A percentile compares a stretch with the other conserved stretches of the same genome.
Conservation (phyloP, 148 eudicot species). For the Nyssa sinensis region DNA sequence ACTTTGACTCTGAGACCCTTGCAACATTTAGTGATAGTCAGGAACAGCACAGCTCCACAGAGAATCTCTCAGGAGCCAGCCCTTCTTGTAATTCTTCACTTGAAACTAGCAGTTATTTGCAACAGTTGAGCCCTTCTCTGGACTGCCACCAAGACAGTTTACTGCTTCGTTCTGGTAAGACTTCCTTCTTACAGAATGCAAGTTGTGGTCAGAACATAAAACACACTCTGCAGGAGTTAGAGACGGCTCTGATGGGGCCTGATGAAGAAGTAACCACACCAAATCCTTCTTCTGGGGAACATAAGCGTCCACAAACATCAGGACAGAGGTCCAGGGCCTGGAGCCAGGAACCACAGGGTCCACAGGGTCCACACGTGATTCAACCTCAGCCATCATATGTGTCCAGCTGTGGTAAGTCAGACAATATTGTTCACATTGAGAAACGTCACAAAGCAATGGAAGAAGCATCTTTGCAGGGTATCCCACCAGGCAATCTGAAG, state of each 20-base stretch:
- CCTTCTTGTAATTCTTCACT: slow-evolving; percentile 49
- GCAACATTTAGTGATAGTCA: slow-evolving; percentile 47
- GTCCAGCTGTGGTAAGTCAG: slow-evolving; percentile 27
- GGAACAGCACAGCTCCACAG: slow-evolving; percentile 61
- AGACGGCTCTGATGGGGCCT: slow-evolving; percentile 68
- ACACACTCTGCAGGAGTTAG: slow-evolving; percentile 56
- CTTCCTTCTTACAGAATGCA: slow-evolving; percentile 25
- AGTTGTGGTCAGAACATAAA: slow-evolving; percentile 32
- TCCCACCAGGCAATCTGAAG: slow-evolving; percentile 54
- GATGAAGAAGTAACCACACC: slow-evolving; percentile 39
- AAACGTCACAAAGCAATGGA: slow-evolving; percentile 30
- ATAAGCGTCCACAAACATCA: slow-evolving; percentile 32
- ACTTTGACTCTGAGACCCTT: slow-evolving; percentile 46
- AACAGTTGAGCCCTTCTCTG: slow-evolving; percentile 39
- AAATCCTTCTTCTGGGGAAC: slow-evolving; percentile 35
- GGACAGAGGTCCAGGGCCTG: slow-evolving; percentile 44
- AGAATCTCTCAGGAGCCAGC: slow-evolving; percentile 41
- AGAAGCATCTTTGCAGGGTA: slow-evolving; percentile 12
- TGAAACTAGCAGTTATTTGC: slow-evolving; percentile 34
- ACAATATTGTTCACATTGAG: slow-evolving; percentile 26
- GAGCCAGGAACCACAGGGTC: slow-evolving; percentile 35
- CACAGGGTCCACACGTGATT: too few species aligned
- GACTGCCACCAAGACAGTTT: slow-evolving; percentile 23
- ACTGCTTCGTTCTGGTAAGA: slow-evolving; percentile 14
- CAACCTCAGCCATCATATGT: slow-evolving; percentile 31